Percentiles rank a stretch among this genome's conserved stretches.
Conservation (phyloP, 1,284 basidiomycete species). For the Ustilago loliicola region DNA sequence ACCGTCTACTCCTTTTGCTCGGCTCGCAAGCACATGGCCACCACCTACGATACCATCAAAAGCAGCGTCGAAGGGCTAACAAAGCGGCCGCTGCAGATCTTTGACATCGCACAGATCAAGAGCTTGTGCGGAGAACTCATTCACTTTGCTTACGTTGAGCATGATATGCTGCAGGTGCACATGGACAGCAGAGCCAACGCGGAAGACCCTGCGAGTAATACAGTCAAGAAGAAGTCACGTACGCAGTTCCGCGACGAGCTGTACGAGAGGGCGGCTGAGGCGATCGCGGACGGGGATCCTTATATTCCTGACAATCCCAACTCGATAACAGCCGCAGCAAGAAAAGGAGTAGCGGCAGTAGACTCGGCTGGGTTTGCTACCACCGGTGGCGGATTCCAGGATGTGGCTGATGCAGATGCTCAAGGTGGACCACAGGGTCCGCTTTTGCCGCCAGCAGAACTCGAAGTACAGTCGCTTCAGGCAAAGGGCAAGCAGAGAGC, state of each 20-base stretch:
- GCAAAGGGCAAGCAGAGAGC: slow-evolving; percentile 54
- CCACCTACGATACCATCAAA: slow-evolving; percentile 82
- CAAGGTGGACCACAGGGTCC: slow-evolving; percentile 28
- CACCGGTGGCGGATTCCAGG: slow-evolving; percentile 50
- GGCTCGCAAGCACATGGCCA: slow-evolving; percentile 83
- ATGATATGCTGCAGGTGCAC: slow-evolving; percentile 77
- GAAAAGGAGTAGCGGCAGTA: slow-evolving; percentile 9
- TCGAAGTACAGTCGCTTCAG: slow-evolving; percentile 39
- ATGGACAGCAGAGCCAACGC: slow-evolving; percentile 65
- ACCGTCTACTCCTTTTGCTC: slow-evolving; percentile 90
- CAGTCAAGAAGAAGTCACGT: slow-evolving; percentile 31
- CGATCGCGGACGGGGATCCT: slow-evolving; percentile 32
- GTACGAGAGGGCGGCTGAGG: slow-evolving; percentile 45
- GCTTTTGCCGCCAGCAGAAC: slow-evolving; percentile 36
- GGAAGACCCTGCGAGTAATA: slow-evolving; percentile 42
- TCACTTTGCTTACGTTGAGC: slow-evolving; percentile 84
- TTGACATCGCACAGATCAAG: slow-evolving; percentile 87
- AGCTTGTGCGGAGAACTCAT: slow-evolving; percentile 85
- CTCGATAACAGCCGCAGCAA: slow-evolving; percentile 6
- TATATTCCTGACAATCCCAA: slow-evolving; percentile 27
- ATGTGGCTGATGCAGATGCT: slow-evolving; percentile 37
- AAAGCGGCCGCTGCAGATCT: slow-evolving; percentile 82
- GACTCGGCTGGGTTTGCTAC: slow-evolving; percentile 44
- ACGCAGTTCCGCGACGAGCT: slow-evolving; percentile 44
- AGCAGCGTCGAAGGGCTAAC: slow-evolving; percentile 83